phyloP scores from a whole-genome alignment of 225 moss, liverwort and hornwort species.

The Ulota crispa region DNA sequence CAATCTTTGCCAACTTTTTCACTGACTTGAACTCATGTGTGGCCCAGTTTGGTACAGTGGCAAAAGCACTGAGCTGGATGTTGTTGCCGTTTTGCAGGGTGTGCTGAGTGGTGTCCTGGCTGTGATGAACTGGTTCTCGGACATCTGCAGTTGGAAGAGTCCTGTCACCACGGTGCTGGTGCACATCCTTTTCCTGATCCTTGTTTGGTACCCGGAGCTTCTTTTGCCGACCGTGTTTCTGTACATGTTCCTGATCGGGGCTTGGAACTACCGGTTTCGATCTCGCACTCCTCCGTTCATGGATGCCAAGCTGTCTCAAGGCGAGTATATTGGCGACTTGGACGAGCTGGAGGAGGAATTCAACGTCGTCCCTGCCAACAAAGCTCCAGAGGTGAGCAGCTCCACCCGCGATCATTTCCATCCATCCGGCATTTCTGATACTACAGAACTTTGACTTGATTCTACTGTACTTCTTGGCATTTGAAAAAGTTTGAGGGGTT shows the following conservation, averaged over 20 bases:
- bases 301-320: conserved; percentile 89
- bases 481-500: accelerated
- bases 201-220: conserved; percentile 91
- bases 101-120: conserved; percentile 78
- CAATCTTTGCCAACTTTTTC: too few relatives aligned
- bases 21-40: too few relatives aligned
- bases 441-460: neutral
- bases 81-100: conserved; percentile 51
- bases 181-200: conserved; percentile 81
- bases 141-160: conserved; percentile 95
- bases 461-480: neutral
- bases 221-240: conserved; percentile 80
- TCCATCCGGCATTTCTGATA: neutral
- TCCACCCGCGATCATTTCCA: neutral
- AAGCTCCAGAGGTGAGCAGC: conserved; percentile 60
- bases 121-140: conserved; percentile 85
- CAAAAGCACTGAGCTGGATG: neutral
- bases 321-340: conserved; percentile 77
- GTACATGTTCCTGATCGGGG: conserved; percentile 89
- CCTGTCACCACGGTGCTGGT: conserved; percentile 62
- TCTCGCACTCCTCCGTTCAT: conserved; percentile 80
- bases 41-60: too few relatives aligned
- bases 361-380: conserved; percentile 79
- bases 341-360: conserved; percentile 96
- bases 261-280: conserved; percentile 91